Conservation (phyloP, 176 grass and related monocot species). For the Aegilops longissima region DNA sequence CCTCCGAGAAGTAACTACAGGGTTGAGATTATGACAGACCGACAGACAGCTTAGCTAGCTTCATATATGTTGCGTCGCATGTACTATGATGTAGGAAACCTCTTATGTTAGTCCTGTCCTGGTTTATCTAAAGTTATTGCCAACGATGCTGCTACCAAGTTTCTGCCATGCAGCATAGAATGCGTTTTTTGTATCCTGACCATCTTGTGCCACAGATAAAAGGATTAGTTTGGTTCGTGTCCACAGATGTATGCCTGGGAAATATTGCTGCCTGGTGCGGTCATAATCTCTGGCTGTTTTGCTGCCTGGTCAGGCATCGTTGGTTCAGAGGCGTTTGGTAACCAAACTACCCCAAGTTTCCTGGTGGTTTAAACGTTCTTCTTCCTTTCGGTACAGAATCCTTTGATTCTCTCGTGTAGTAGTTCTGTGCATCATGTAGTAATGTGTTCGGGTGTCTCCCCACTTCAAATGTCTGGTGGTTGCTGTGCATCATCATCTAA, state of each 20-base stretch:
- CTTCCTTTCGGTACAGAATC: not conserved
- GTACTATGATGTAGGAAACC: not conserved
- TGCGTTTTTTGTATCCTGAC: not conserved
- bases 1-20: not conserved
- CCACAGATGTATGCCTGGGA: no score
- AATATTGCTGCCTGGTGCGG: no score
- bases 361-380: not conserved
- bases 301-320: no score
- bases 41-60: slow-evolving; percentile 3
- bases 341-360: no score
- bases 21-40: not conserved
- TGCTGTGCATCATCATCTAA: no score
- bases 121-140: not conserved
- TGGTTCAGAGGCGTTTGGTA: no score
- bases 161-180: not conserved
- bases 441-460: not conserved
- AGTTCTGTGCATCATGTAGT: not conserved
- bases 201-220: not conserved
- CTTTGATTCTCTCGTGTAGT: not conserved
- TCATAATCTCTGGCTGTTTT: no score
- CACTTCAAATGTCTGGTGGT: not conserved
- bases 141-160: not conserved
- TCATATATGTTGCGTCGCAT: slow-evolving; percentile 10
- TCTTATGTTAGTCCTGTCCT: not conserved
- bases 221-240: no score